Conservation (phyloP, 805 yeast genomes). For the Suhomyces canberraensis region DNA sequence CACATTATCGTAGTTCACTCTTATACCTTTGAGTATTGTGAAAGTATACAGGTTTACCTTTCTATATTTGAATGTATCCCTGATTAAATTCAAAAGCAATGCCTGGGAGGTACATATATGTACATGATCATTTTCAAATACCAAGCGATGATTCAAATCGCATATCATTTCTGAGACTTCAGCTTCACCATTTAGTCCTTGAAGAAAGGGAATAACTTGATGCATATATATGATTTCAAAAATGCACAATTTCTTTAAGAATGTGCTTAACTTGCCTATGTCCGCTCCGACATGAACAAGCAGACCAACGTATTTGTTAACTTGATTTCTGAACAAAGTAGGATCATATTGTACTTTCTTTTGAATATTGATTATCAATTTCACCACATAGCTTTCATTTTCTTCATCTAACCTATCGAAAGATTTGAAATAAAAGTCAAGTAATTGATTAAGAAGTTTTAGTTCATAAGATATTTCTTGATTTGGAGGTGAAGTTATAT, state of each 20-base stretch:
- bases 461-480: background rate
- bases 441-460: background rate
- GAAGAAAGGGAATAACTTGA: constrained; percentile 12
- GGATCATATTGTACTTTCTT: constrained; percentile 3
- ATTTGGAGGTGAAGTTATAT: background rate
- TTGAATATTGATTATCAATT: constrained; percentile 13
- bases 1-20: constrained; percentile 2
- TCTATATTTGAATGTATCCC: constrained; percentile 12
- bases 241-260: constrained; percentile 15
- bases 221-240: constrained; percentile 15
- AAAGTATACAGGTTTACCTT: constrained; percentile 11
- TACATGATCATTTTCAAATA: constrained; percentile 8
- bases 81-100: constrained; percentile 11
- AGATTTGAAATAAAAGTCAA: background rate
- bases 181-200: constrained; percentile 3
- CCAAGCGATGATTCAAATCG: constrained; percentile 7
- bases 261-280: constrained; percentile 2
- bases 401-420: constrained; percentile 5
- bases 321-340: background rate
- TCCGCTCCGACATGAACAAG: background rate
- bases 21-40: constrained; percentile 12
- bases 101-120: background rate
- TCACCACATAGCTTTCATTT: constrained; percentile 12
- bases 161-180: constrained; percentile 1
- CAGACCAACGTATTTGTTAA: constrained; percentile 6